These are phyloP conservation scores for Dendryphion nanum DNA, from an alignment of 2,329 filamentous ascomycete genomes.

Conservation along the genomic window DNA sequence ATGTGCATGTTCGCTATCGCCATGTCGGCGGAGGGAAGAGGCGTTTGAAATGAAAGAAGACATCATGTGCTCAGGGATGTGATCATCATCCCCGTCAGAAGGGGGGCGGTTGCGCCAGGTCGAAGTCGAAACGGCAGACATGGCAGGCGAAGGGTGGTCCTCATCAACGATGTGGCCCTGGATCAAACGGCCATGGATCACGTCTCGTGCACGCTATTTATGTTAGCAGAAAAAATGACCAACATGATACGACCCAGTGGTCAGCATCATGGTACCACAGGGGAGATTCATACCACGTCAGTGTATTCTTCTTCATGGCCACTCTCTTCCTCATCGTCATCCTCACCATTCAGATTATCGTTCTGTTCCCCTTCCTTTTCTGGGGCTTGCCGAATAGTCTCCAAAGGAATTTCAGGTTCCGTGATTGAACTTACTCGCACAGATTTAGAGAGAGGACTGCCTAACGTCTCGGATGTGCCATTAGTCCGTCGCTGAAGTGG, in stretches of 20 bases:
- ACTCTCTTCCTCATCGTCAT: conserved; percentile 17
- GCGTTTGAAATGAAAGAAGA: conserved; percentile 77
- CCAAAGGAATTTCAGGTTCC: conserved; percentile 29
- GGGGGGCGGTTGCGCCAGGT: conserved; percentile 44
- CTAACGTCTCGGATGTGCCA: conserved; percentile 20
- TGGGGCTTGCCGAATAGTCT: conserved; percentile 19
- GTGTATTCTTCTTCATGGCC: conserved; percentile 55
- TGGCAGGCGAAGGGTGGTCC: conserved; percentile 76
- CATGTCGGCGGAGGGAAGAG: conserved; percentile 61
- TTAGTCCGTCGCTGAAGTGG: conserved; percentile 30
- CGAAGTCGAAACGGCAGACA: conserved; percentile 62
- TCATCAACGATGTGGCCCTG: conserved; percentile 96
- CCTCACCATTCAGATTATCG: no score
- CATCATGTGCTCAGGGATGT: conserved; percentile 79
- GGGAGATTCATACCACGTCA: conserved; percentile 54
- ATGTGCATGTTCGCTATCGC: conserved; percentile 56
- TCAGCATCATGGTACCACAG: no score
- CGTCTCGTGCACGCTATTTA: conserved; percentile 69
- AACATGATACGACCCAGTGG: no score
- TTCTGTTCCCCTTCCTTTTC: conserved; percentile 13
- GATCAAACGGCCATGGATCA: conserved; percentile 85
- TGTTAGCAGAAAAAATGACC: conserved; percentile 12
- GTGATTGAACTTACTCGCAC: conserved; percentile 35
- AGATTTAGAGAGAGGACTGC: conserved; percentile 36
- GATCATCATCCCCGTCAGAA: conserved; percentile 49